These are phyloP conservation scores for Solanum habrochaites DNA, from an alignment of 257 asterid genomes.

Conservation along the genomic window DNA sequence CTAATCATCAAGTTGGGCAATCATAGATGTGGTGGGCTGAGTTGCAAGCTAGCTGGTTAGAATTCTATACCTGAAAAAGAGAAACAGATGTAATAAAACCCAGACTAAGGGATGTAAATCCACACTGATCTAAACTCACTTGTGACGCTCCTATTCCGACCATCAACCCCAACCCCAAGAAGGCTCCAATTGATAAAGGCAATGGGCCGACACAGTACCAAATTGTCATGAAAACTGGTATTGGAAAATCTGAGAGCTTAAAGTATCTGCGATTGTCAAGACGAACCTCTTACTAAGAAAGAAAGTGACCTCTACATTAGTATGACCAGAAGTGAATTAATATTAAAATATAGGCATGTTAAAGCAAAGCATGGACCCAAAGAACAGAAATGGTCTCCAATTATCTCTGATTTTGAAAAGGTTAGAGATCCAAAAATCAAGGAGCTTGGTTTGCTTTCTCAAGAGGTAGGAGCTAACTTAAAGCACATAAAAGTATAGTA, in stretches of 20 bases:
- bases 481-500: not conserved
- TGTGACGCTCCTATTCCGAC: not conserved
- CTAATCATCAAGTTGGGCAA: not conserved
- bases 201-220: not conserved
- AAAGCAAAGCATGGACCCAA: not conserved
- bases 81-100: not conserved
- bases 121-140: not conserved
- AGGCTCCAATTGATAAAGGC: not conserved
- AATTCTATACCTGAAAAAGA: not conserved
- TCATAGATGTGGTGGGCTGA: not conserved
- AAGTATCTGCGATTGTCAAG: not conserved
- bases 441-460: not conserved
- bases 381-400: not conserved
- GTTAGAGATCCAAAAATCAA: not conserved
- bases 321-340: not conserved
- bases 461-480: not conserved
- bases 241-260: not conserved
- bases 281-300: not conserved
- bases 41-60: not conserved
- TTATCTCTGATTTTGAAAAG: not conserved
- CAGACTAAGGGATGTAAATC: not conserved
- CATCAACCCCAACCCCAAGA: not conserved
- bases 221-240: not conserved
- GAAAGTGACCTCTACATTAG: not conserved
- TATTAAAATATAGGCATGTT: not conserved